Evolutionary conservation across 768 basidiomycete species (phyloP), one percentile per base, ranked within the genome.

Genomic region (Suillus discolor): DNA sequence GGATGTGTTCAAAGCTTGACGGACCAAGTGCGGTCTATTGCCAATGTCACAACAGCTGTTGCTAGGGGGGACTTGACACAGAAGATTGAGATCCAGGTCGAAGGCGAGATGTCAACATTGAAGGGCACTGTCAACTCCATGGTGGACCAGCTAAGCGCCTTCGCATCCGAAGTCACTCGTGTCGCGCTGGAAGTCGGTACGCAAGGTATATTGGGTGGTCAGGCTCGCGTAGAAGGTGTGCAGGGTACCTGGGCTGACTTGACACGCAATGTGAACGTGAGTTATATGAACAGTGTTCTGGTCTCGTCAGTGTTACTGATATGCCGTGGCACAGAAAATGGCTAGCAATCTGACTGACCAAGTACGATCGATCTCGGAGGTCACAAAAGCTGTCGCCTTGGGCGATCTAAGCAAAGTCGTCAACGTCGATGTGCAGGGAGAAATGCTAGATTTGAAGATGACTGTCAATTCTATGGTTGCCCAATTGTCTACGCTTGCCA

Each of bases 241-340:
- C 92, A 95, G 75, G 96, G 96, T 20, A 95, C 94, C 9, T 97
- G 96, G 96, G 89, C 90, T 23, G 91, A 93, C 73, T 82, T 97
- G 75, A 96, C 94, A 0, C 81, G 90, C 64, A 93, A 93, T 66
- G 95, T 97, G 72, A 97, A 97, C 76, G 92, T 93, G 73, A 62
- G 66, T 34, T n/a, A 61, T 62, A 54, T 66, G 25, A 57, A 5
- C 6, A 49, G 18, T 42, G n/a, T 34, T 57, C 3, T 39, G 28
- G 1, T 11, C 31, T 49, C 13, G 12, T 13, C 41, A 6, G 11
- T 20, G 6, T 28, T 12, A 3, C 57, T 55, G 34, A 36, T 42
- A 23, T 16, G 39, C 25, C 39, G 61, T 61, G 34, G n/a, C 67
- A 57, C 70, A 92, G 91, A 91, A 91, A 87, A 94, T 94, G 91